These are phyloP conservation scores for Leishmania gerbilli DNA, from an alignment of 208 protist genomes.

Conservation along the genomic window DNA sequence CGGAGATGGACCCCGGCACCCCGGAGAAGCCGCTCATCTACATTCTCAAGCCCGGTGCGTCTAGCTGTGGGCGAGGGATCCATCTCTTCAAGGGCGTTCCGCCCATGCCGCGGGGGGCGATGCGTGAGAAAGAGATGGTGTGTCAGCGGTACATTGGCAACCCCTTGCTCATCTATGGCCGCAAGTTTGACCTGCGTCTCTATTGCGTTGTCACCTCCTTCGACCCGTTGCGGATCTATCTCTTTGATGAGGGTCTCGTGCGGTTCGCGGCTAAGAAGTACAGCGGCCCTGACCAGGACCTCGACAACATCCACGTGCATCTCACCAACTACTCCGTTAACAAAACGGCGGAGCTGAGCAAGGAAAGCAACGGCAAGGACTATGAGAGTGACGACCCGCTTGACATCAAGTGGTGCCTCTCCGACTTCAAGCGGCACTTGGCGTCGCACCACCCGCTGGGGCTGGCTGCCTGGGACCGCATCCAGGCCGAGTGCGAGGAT, in stretches of 20 bases:
- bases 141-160: slow-evolving; percentile 95
- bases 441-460: slow-evolving; percentile 53
- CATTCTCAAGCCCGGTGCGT: slow-evolving; percentile 90
- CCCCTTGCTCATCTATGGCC: slow-evolving; percentile 92
- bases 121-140: slow-evolving; percentile 56
- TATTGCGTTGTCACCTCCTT: slow-evolving; percentile 94
- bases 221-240: slow-evolving; percentile 89
- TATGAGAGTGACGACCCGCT: slow-evolving; percentile 68
- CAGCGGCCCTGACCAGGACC: slow-evolving; percentile 66
- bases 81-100: slow-evolving; percentile 70
- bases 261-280: slow-evolving; percentile 95
- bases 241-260: slow-evolving; percentile 95
- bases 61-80: slow-evolving; percentile 90
- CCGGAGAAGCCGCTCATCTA: slow-evolving; percentile 74
- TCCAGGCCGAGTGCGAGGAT: slow-evolving; percentile 74
- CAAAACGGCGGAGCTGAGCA: slow-evolving; percentile 88
- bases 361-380: slow-evolving; percentile 64
- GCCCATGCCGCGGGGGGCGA: slow-evolving; percentile 52
- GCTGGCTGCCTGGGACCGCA: slow-evolving; percentile 54
- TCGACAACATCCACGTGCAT: slow-evolving; percentile 93
- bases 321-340: slow-evolving; percentile 98
- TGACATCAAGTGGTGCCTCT: slow-evolving; percentile 93
- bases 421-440: slow-evolving; percentile 74
- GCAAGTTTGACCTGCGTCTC: slow-evolving; percentile 95
- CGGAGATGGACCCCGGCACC: slow-evolving; percentile 58